Evolutionary conservation across 768 basidiomycete species (phyloP), one percentile per base, ranked within the genome.

Genomic region (Psilocybe subaeruginosa): DNA sequence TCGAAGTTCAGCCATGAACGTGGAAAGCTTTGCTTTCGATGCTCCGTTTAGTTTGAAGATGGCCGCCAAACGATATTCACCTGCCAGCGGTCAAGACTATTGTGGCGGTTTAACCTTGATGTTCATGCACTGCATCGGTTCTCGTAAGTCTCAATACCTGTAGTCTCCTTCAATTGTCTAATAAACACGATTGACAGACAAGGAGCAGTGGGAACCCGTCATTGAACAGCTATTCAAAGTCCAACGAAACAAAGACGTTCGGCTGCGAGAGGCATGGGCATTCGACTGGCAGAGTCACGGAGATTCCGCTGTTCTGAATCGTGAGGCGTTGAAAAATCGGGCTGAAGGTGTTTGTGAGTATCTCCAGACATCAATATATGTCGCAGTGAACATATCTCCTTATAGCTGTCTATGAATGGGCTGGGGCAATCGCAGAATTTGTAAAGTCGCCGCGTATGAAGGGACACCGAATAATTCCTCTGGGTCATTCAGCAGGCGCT

Each of bases 161-260:
- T 33, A 8, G 29, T 19, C 43, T 31, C 14, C n/a, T 14, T 49
- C 50, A 4, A 33, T 49, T 16, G 41, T 29, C 56, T 30, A 5
- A 17, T 8, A 19, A 19, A 19, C 19, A 19, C 19, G 30, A 16
- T n/a, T 19, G 45, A 37, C 63, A 85, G 84, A 83, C 67, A 85
- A 85, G 63, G 83, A 85, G 64, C 78, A 81, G 64, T 85, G 83
- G 83, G 83, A 85, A 59, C 79, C 82, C 1, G 74, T 75, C 3
- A 76, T 85, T 16, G 64, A 76, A 39, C 64, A 64, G 0, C 68
- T 84, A 9, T 81, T 82, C 66, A 45, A 65, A 2, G 58, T 70
- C 4, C 75, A 77, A 27, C 49, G 61, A 4, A 54, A 27, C 2
- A 71, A 71, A 60, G 52, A 50, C 30, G 60, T 61, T 37, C 67